These are phyloP conservation scores for Microthlaspi erraticum DNA, from an alignment of 345 rosid species.

Conservation along the genomic window DNA sequence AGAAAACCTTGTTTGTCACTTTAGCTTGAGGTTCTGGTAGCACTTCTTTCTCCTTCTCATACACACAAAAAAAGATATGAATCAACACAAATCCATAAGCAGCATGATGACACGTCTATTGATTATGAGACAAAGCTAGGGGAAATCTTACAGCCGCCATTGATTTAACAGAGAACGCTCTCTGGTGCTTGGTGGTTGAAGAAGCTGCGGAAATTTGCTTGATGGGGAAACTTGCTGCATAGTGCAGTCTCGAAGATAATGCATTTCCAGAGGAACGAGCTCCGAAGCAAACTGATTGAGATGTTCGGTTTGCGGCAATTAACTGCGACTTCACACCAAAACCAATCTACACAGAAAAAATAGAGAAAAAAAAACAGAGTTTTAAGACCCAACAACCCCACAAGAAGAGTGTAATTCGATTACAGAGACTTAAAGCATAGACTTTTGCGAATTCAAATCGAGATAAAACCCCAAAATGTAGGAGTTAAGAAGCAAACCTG, in stretches of 20 bases:
- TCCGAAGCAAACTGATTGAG: conserved; percentile 40
- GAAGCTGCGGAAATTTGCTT: conserved; percentile 48
- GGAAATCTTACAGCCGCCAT: conserved; percentile 54
- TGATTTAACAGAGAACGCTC: conserved; percentile 58
- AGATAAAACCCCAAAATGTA: not conserved
- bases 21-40: conserved; percentile 58
- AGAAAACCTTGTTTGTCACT: conserved; percentile 81
- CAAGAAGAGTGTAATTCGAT: not conserved
- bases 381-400: not conserved
- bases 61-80: not conserved
- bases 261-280: conserved; percentile 44
- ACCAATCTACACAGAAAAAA: conserved; percentile 38
- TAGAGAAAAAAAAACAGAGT: conserved; percentile 11
- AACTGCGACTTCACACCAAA: conserved; percentile 42
- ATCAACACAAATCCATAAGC: conserved; percentile 16
- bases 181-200: conserved; percentile 44
- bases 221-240: conserved; percentile 51
- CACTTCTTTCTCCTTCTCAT: conserved; percentile 57
- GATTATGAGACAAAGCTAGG: conserved; percentile 7
- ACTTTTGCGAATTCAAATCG: conserved; percentile 7
- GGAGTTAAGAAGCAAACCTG: conserved; percentile 48
- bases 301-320: conserved; percentile 29
- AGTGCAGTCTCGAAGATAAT: conserved; percentile 55
- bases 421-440: not conserved
- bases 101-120: not conserved